These are phyloP conservation scores for Aspergillus viridinutans DNA, from an alignment of 2,329 filamentous ascomycete species.

Conservation along the genomic window DNA sequence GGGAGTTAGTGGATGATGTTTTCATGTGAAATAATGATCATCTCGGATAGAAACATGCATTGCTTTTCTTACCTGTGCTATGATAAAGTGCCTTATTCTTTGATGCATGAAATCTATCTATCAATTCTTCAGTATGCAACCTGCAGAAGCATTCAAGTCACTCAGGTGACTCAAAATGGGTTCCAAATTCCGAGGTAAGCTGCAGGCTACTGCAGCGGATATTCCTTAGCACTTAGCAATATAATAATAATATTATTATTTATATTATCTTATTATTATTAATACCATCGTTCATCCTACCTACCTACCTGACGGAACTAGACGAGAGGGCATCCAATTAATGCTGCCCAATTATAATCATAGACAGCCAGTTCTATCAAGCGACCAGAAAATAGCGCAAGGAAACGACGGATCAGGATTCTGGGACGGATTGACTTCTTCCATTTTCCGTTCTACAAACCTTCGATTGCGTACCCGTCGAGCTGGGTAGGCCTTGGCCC, in stretches of 20 bases:
- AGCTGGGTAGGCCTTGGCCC: constrained; percentile 7
- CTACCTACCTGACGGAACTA: too few species aligned
- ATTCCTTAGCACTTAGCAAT: neutral
- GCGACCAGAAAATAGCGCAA: neutral
- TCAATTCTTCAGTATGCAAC: neutral
- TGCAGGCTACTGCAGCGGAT: neutral
- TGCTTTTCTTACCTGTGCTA: neutral
- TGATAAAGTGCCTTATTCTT: neutral
- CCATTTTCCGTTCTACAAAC: constrained; percentile 19
- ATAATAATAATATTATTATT: too few species aligned
- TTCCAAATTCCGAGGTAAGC: neutral
- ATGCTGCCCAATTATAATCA: neutral
- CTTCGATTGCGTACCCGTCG: constrained; percentile 20
- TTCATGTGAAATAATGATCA: too few species aligned
- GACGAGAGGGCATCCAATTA: neutral
- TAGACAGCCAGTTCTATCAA: neutral
- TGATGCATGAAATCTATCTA: neutral
- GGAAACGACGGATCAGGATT: constrained; percentile 6
- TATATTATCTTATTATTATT: too few species aligned
- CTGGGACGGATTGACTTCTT: constrained; percentile 21
- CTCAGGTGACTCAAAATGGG: neutral
- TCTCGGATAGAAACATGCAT: neutral
- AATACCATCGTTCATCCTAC: too few species aligned
- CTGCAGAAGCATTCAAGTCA: neutral
- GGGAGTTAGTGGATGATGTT: too few species aligned